Evolutionary conservation across 345 rosid species (phyloP), one percentile per base, ranked within the genome.

Genomic region (Brassica rapa): DNA sequence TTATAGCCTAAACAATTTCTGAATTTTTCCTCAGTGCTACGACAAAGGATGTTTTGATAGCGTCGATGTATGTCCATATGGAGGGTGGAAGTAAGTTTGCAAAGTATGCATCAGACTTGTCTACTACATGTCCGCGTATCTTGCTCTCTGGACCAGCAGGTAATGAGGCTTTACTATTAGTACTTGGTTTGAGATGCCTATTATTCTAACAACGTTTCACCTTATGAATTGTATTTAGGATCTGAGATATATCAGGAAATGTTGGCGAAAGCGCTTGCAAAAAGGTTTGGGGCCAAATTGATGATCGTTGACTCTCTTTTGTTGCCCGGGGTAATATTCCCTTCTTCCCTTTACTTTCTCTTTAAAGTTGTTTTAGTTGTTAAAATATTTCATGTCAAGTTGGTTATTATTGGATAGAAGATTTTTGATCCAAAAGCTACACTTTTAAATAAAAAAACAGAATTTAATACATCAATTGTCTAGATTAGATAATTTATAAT

Each of bases 211-310:
- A 29, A 71, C 14, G 49, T 65, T 60, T 68, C 27, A 30, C 63
- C 59, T 39, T 64, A 24, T 78, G 66, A 15, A 66, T 46, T 62
- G 21, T 80, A 49, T 59, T 33, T 74, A 96, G 99, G 99, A 30
- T 93, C 99, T 9, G 99, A 93, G 83, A 96, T 96, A 81, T 96
- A 93, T 82, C 99, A 96, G 81, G 98, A 91, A 85, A 90, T 92
- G 71, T 87, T 96, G 79, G 82, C 85, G 1, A 93, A 93, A 85
- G 96, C 97, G 29, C 93, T 96, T 85, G 94, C 96, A 4, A 96
- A 96, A 83, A 82, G 88, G 81, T 84, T 86, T 82, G 90, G 89
- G 80, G 99, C 96, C 79, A 90, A 84, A 80, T 73, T 96, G 72
- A 89, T 96, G 39, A 77, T 93, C 66, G 88, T 93, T 65, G 97